Percentiles rank a stretch among this genome's conserved stretches.
phyloP scores from a whole-genome alignment of 2,329 filamentous ascomycete species.

The Cladosporium oxysporum region DNA sequence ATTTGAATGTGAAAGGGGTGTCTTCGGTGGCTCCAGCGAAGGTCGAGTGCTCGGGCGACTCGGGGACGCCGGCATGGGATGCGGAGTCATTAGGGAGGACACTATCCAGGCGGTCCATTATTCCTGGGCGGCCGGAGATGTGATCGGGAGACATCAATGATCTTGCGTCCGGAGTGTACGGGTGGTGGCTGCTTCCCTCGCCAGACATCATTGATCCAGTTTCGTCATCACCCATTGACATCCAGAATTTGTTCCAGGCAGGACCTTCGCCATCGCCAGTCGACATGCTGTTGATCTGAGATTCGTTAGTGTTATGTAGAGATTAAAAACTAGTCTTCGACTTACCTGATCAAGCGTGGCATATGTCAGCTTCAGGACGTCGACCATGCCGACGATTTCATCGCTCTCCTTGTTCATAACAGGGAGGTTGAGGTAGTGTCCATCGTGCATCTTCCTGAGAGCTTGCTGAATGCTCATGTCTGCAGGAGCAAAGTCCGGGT shows the following conservation, averaged over 20 bases:
- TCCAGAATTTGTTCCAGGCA: constrained; percentile 99
- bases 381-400: constrained; percentile 99
- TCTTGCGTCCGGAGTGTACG: constrained; percentile 66
- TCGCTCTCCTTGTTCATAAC: constrained; percentile 92
- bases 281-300: constrained; percentile 82
- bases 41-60: constrained; percentile 71
- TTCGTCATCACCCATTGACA: constrained; percentile 90
- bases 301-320: not conserved
- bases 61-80: constrained; percentile 76
- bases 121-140: constrained; percentile 51
- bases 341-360: constrained; percentile 91
- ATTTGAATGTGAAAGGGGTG: constrained; percentile 93
- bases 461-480: constrained; percentile 99
- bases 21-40: constrained; percentile 65
- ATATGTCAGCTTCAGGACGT: constrained; percentile 97
- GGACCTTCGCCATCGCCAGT: constrained; percentile 88
- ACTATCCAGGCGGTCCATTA: constrained; percentile 72
- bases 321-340: not conserved
- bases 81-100: constrained; percentile 92
- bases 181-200: constrained; percentile 73
- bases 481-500: constrained; percentile 96
- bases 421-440: constrained; percentile 95
- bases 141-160: constrained; percentile 82
- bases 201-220: constrained; percentile 96
- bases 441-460: constrained; percentile 98